Evolutionary conservation across 1,284 basidiomycete genomes (phyloP).

Genomic region (Malassezia cuniculi): DNA sequence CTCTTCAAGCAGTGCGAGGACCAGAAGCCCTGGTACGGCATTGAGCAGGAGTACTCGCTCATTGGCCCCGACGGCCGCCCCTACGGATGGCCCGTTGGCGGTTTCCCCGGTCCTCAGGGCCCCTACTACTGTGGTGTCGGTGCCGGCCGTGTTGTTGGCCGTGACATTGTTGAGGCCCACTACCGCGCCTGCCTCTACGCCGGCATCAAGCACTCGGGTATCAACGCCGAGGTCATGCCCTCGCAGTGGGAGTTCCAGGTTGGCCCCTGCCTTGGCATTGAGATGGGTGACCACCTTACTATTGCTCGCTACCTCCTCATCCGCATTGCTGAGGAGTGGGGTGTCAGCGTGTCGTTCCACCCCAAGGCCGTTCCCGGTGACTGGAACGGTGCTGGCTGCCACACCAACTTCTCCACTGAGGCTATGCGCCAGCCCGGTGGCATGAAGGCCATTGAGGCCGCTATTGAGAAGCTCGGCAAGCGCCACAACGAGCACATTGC

Average conservation of each 20-base stretch:
- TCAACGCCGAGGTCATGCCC: constrained; percentile 99
- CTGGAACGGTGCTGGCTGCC: constrained; percentile 97
- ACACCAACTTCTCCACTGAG: constrained; percentile 47
- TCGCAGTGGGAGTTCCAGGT: constrained; percentile 99
- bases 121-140: constrained; percentile 99
- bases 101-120: constrained; percentile 98
- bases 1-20: constrained; percentile 36
- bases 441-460: constrained; percentile 82
- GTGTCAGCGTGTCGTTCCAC: constrained; percentile 89
- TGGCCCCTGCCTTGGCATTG: constrained; percentile 90
- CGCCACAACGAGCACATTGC: constrained; percentile 47
- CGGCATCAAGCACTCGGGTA: constrained; percentile 95
- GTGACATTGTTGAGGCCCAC: constrained; percentile 98
- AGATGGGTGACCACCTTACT: constrained; percentile 72
- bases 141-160: constrained; percentile 94
- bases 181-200: constrained; percentile 91
- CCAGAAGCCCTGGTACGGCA: constrained; percentile 78
- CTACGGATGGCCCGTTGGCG: constrained; percentile 74
- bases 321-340: constrained; percentile 79
- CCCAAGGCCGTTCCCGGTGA: constrained; percentile 95
- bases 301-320: constrained; percentile 42
- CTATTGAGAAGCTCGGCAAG: constrained; percentile 56
- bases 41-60: constrained; percentile 98
- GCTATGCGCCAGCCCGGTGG: constrained; percentile 49
- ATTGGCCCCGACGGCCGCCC: constrained; percentile 84